These are phyloP conservation scores for Microbotryum silenes-acaulis DNA, from an alignment of 1,284 basidiomycete genomes.

Conservation along the genomic window DNA sequence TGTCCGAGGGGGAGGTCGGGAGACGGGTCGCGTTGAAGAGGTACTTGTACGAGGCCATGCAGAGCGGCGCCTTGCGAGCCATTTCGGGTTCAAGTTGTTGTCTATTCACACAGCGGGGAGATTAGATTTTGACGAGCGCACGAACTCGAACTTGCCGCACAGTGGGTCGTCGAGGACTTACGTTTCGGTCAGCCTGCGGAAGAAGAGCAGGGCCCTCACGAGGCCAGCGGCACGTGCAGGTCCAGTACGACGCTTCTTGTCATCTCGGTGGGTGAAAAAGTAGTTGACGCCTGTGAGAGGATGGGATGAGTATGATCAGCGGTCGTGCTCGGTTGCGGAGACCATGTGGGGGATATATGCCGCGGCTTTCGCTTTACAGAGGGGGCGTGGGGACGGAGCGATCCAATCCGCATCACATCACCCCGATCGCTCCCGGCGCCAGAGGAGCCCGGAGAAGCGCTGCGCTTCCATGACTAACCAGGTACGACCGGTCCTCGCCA, in stretches of 20 bases:
- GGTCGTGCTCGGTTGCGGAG: too few relatives aligned
- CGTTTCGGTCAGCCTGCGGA: slow-evolving; percentile 73
- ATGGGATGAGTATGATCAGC: too few relatives aligned
- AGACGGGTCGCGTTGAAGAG: slow-evolving; percentile 88
- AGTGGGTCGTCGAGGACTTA: slow-evolving; percentile 41
- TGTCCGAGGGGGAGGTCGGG: slow-evolving; percentile 75
- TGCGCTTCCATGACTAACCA: slow-evolving; percentile 13
- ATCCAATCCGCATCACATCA: too few relatives aligned
- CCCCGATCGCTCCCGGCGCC: too few relatives aligned
- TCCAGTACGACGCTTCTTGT: slow-evolving; percentile 48
- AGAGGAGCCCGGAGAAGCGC: neutral
- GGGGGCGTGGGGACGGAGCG: too few relatives aligned
- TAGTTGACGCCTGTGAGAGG: slow-evolving; percentile 73
- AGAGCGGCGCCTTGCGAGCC: slow-evolving; percentile 70
- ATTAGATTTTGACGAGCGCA: neutral
- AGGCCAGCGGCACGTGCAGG: slow-evolving; percentile 66
- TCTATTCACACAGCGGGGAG: slow-evolving; percentile 42
- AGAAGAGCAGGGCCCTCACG: slow-evolving; percentile 72
- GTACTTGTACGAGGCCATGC: slow-evolving; percentile 93
- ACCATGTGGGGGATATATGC: too few relatives aligned
- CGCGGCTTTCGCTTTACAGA: too few relatives aligned
- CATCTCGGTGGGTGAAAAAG: slow-evolving; percentile 80
- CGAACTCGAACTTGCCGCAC: neutral
- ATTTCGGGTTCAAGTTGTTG: slow-evolving; percentile 83
- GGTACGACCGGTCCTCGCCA: slow-evolving; percentile 47